Base-by-base conservation (phyloP, 2,329 filamentous ascomycete species). In the Sarocladium brachiariae region DNA sequence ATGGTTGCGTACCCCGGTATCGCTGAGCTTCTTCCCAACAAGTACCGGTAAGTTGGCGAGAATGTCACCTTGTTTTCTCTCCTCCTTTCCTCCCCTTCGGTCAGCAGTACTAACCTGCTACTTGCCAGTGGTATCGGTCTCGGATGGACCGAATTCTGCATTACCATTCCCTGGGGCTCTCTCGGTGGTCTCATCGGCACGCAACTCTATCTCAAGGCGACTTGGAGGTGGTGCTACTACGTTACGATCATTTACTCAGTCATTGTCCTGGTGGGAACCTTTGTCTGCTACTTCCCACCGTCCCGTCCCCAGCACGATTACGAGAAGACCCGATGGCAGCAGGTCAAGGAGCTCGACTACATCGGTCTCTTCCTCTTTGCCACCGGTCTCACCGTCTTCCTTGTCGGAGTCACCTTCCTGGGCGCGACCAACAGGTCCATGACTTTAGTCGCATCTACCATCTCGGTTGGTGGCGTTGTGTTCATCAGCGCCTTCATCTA, bases 291-390 rank as follows among this genome's bases (percentile, higher is more conserved):
- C 43, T 47, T 47, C 16, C 43, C 43, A 6, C 43, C 43, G 3
- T 47, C 43, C 16, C 43, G 43, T 21, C 24, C 43, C 4, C 43
- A 47, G 27, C 43, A 47, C 25, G 43, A 47, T 14, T 47, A 47
- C 27, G 43, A 33, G 19, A 47, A 47, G 27, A 31, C 43, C 10
- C 43, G 43, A 14, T 47, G 43, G 43, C 43, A 47, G 43, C 43
- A 47, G 25, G 27, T 47, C 16, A 47, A 47, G 19, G 43, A 47
- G 43, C 43, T 47, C 14, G 43, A 47, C n/a, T 47, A 47, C 43
- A 19, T 47, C 25, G 43, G 43, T 10, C 43, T 47, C 4, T 47
- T 47, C 27, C 43, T 47, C 43, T 47, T 47, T n/a, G 43, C 43
- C 10, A 33, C 43, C 27, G 43, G 43, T 5, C 24, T 47, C 27